Evolutionary conservation across 257 asterid genomes (phyloP), one percentile per base, ranked within the genome.

Genomic region (Leptodermis oblonga): DNA sequence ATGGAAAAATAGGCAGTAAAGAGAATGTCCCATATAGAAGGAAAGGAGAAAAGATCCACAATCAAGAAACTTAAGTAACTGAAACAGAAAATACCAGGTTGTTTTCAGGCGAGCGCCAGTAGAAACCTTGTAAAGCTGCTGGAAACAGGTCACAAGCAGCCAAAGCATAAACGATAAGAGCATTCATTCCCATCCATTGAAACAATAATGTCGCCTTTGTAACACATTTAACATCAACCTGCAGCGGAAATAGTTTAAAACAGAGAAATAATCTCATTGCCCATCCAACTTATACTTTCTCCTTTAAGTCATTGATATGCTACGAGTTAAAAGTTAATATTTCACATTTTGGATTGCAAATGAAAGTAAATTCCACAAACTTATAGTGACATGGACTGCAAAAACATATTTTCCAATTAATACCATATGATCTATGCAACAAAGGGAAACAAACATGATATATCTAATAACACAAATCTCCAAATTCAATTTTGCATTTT

Each of bases 181-280:
- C 97, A 78, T 93, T 90, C 96, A 88, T 87, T 70, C 99, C 99
- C 96, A 88, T 90, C 97, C 97, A 93, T 77, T 93, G 92, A 76
- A 93, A 83, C 68, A 88, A 59, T 64, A 80, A 48, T 12, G 82
- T 79, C 23, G 97, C 95, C 81, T 80, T 88, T 60, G 80, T 79
- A 48, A 90, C 76, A 80, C 79, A 43, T 81, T 79, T 87, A 53
- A 80, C 59, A 76, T 93, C 97, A 28, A 88, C 96, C 97, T 93
- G 88, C 78, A 79, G 54, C 76, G 68, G 33, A 43, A 26, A 64
- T 53, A 58, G 20, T 31, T 30, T 39, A 34, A 26, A 70, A 62
- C 60, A 75, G 11, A 52, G 13, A n/a, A 61, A 70, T 69, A 20
- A 68, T 68, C 28, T 54, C 61, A 10, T 36, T 26, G 15, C 3